These are phyloP conservation scores for Coemansia sp. DNA, from an alignment of 192 early-diverging fungal genomes.

Conservation along the genomic window DNA sequence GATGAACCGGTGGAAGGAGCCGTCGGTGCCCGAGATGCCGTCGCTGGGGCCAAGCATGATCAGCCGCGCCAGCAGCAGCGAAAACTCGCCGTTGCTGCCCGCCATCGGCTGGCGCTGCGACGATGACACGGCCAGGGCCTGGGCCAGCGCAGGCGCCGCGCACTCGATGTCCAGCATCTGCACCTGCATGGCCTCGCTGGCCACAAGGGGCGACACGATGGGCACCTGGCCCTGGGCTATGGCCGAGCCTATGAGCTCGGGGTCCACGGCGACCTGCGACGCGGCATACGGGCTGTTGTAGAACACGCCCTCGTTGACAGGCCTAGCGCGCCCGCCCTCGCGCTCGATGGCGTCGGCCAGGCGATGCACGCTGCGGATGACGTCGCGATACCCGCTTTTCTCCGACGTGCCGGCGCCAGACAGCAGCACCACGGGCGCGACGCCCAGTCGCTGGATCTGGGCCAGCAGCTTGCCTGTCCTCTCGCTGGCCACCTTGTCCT, in stretches of 20 bases:
- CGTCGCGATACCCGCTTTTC: slow-evolving; percentile 17
- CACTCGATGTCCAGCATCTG: slow-evolving; percentile 38
- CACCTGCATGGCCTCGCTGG: slow-evolving; percentile 46
- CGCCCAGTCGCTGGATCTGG: slow-evolving; percentile 52
- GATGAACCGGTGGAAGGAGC: slow-evolving; percentile 65
- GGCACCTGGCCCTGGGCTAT: slow-evolving; percentile 66
- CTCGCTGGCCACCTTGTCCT: slow-evolving; percentile 7
- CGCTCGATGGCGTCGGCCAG: slow-evolving; percentile 69
- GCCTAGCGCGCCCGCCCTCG: slow-evolving; percentile 66
- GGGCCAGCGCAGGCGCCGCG: slow-evolving; percentile 55
- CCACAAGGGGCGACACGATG: slow-evolving; percentile 55
- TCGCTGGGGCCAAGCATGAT: slow-evolving; percentile 52
- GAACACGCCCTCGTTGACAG: slow-evolving; percentile 68
- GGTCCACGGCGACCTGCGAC: slow-evolving; percentile 32
- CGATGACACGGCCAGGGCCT: slow-evolving; percentile 52
- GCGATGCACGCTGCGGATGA: slow-evolving; percentile 19
- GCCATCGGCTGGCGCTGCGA: slow-evolving; percentile 54
- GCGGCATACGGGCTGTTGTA: slow-evolving; percentile 19
- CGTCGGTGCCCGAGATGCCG: slow-evolving; percentile 48
- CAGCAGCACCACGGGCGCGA: slow-evolving; percentile 41
- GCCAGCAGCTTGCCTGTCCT: slow-evolving; percentile 44
- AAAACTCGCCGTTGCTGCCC: slow-evolving; percentile 53
- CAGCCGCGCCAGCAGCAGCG: slow-evolving; percentile 67
- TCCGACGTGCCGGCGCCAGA: neutral
- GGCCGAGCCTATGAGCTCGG: slow-evolving; percentile 58